A percentile compares a stretch with the other conserved stretches of the same genome.
Conservation (phyloP, 2,329 filamentous ascomycete genomes). For the Fulvia fulva region DNA sequence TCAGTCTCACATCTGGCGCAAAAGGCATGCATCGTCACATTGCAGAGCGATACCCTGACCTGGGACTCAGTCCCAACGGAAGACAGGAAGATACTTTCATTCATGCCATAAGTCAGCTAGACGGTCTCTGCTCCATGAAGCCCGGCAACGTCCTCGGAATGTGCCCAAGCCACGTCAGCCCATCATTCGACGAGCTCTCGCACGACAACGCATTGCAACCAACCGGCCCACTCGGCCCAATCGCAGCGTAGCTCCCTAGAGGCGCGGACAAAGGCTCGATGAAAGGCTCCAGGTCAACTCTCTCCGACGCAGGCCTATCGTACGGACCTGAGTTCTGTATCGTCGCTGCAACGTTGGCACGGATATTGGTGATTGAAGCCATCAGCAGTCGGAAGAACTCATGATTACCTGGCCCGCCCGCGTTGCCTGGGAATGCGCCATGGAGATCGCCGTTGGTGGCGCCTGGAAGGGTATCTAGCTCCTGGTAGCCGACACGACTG, state of each 20-base stretch:
- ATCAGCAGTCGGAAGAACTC: conserved; percentile 2
- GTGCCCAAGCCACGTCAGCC: neutral
- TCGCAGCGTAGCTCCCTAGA: neutral
- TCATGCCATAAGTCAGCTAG: neutral
- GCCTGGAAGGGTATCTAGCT: neutral
- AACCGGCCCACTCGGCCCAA: neutral
- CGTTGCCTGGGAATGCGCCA: neutral
- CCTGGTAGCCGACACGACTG: neutral
- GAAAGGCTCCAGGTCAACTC: neutral
- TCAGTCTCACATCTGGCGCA: too few relatives aligned
- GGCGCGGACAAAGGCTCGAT: neutral
- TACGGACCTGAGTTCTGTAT: conserved; percentile 1
- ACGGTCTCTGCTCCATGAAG: neutral
- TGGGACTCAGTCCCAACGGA: too few relatives aligned
- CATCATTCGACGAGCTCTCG: neutral
- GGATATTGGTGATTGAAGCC: neutral
- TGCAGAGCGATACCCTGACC: too few relatives aligned
- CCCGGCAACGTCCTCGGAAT: neutral
- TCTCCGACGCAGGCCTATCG: neutral
- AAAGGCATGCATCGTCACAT: too few relatives aligned
- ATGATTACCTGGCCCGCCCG: neutral
- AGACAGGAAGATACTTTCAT: too few relatives aligned
- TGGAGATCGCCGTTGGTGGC: neutral
- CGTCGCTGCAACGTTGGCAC: neutral
- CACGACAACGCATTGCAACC: neutral